Base-by-base conservation (phyloP, 345 rosid genomes). In the Excoecaria cochinchinensis region DNA sequence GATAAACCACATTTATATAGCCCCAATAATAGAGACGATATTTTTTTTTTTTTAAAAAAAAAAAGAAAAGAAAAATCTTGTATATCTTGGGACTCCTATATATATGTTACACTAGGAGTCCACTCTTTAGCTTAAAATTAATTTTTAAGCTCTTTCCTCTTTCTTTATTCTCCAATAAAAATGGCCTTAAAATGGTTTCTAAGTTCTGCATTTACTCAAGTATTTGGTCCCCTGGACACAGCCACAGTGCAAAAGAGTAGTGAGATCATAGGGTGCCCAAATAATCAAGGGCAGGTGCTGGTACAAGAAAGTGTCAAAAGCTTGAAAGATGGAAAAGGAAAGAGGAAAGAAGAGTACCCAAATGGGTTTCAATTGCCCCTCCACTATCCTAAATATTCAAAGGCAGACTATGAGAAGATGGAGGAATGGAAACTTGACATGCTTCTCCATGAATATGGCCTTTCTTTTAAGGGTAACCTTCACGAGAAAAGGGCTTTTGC, bases 341-440 rank as follows among this genome's bases (percentile, higher is more conserved):
- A 60, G 74, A 75, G 31, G 17, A 74, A 74, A 58, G 88, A 77
- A 67, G 87, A 80, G 3, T 79, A 63, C 62, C 84, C 83, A 51
- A 74, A 76, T 72, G 85, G 85, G 9, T 87, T 89, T 76, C 88
- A 82, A 78, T 74, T 87, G 80, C 92, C 92, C 31, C 87, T 87
- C 67, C 92, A 84, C 71, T 87, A 84, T 69, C 90, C 90, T 12
- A 87, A 77, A 62, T 87, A 76, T 81, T 70, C 78, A 0, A 87
- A 84, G 73, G 67, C 77, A 52, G 90, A 86, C 3, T 87, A 89
- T 63, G 87, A 86, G 86, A 81, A 61, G 80, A 89, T 86, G 92
- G 86, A 86, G 75, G 86, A 80, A 9, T 74, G 85, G 84, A 82
- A 66, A 74, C 79, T 87, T 44, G 90, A 89, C 76, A 55, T 83